phyloP scores from a whole-genome alignment of 495 filamentous ascomycete species.

The Delitschia confertaspora region DNA sequence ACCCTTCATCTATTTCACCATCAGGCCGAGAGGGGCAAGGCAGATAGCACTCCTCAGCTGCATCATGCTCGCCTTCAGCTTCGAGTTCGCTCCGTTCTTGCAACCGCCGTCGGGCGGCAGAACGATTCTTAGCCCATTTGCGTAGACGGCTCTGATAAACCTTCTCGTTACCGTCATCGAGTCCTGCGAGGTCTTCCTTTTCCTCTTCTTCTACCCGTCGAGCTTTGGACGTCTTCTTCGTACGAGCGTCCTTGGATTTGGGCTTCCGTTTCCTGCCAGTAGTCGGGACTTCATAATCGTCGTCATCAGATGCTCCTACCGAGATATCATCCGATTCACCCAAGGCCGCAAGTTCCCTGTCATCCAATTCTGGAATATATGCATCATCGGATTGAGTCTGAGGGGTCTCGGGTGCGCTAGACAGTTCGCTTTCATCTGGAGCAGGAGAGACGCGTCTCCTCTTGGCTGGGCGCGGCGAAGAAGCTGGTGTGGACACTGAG shows the following conservation, averaged over 20 bases:
- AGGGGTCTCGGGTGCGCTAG: constrained; percentile 10
- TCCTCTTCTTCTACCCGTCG: constrained; percentile 34
- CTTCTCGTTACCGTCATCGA: constrained; percentile 87
- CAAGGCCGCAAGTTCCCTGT: constrained; percentile 24
- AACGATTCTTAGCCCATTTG: constrained; percentile 63
- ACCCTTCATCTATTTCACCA: constrained; percentile 60
- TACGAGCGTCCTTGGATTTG: too few species aligned
- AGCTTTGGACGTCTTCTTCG: constrained; percentile 36
- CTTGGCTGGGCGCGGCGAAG: constrained; percentile 35
- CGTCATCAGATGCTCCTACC: constrained; percentile 39
- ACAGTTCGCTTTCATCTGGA: background rate
- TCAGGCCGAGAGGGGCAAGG: constrained; percentile 74
- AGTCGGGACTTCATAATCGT: constrained; percentile 40
- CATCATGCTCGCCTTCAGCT: constrained; percentile 18
- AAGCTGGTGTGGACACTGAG: background rate
- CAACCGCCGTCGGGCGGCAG: constrained; percentile 51
- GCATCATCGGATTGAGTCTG: constrained; percentile 27
- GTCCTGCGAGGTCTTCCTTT: constrained; percentile 58
- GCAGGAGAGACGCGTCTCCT: constrained; percentile 27
- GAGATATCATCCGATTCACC: constrained; percentile 28
- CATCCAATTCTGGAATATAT: constrained; percentile 26
- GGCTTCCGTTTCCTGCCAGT: constrained; percentile 25
- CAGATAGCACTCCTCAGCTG: constrained; percentile 67
- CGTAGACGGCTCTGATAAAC: constrained; percentile 69
- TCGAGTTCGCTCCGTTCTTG: constrained; percentile 15